These are phyloP conservation scores for Macrophomina pseudophaseolina DNA, from an alignment of 2,329 filamentous ascomycete genomes.

Conservation along the genomic window DNA sequence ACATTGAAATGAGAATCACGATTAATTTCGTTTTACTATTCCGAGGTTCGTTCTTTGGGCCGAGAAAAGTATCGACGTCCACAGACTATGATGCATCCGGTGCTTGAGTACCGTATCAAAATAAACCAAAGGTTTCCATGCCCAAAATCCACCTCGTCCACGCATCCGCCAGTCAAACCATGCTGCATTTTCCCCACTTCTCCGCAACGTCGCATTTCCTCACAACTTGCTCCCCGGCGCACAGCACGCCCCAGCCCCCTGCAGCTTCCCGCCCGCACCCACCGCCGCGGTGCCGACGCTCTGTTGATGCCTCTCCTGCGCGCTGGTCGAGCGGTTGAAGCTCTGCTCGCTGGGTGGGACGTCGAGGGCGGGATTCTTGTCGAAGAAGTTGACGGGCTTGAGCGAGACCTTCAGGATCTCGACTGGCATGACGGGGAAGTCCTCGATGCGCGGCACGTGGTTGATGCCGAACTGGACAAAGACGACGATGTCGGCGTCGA, in stretches of 20 bases:
- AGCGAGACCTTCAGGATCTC: constrained; percentile 63
- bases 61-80: too few relatives aligned
- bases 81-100: too few relatives aligned
- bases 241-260: constrained; percentile 4
- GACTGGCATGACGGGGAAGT: constrained; percentile 65
- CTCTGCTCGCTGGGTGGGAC: constrained; percentile 59
- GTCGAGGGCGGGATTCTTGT: constrained; percentile 63
- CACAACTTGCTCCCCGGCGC: constrained; percentile 20
- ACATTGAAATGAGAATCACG: too few relatives aligned
- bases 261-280: constrained; percentile 3
- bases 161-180: too few relatives aligned
- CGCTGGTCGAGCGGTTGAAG: constrained; percentile 50
- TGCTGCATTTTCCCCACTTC: background rate
- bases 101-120: too few relatives aligned
- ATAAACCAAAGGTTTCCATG: too few relatives aligned
- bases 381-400: constrained; percentile 65
- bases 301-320: constrained; percentile 40
- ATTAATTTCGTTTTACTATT: too few relatives aligned
- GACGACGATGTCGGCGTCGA: constrained; percentile 62
- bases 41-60: too few relatives aligned
- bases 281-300: constrained; percentile 26
- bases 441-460: constrained; percentile 61
- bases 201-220: background rate
- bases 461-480: constrained; percentile 65
- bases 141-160: too few relatives aligned